Evolutionary conservation across 148 eudicot genomes (phyloP).

Genomic region (Salicornia ramosissima): DNA sequence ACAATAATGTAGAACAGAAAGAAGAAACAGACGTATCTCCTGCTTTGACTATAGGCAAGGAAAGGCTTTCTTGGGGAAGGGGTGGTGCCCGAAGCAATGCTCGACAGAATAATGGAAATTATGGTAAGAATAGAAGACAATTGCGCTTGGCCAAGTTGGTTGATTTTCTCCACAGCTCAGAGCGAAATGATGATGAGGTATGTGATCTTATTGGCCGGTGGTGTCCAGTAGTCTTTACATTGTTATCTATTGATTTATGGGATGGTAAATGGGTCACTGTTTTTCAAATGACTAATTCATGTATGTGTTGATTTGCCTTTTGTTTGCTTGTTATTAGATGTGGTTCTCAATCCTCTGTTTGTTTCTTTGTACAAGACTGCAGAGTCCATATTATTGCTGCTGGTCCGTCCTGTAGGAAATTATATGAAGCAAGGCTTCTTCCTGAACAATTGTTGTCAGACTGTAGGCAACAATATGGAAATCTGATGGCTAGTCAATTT

Average conservation of each 20-base stretch:
- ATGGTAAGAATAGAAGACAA: conserved; percentile 26
- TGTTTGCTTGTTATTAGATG: conserved; percentile 26
- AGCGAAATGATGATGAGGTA: conserved; percentile 46
- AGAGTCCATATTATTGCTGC: conserved; percentile 12
- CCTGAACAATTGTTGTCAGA: conserved; percentile 1
- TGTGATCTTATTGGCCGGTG: not conserved
- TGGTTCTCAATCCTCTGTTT: conserved; percentile 26
- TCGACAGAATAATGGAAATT: conserved; percentile 19
- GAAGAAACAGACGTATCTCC: conserved; percentile 27
- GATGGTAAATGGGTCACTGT: not conserved
- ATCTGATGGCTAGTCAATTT: not conserved
- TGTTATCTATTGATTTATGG: not conserved
- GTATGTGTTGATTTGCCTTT: not conserved
- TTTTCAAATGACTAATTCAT: not conserved
- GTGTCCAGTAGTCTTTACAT: not conserved
- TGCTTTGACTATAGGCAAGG: conserved; percentile 29
- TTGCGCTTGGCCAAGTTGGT: conserved; percentile 42
- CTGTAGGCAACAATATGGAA: not conserved
- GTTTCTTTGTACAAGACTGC: conserved; percentile 19
- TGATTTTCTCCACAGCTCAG: conserved; percentile 36
- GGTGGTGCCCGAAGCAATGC: conserved; percentile 42
- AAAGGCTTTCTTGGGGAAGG: conserved; percentile 51
- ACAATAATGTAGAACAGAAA: conserved; percentile 29
- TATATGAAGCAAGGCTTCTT: not conserved
- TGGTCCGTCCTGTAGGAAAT: not conserved